phyloP scores from a whole-genome alignment of 805 yeast genomes.

The Ogataea thermomethanolica region DNA sequence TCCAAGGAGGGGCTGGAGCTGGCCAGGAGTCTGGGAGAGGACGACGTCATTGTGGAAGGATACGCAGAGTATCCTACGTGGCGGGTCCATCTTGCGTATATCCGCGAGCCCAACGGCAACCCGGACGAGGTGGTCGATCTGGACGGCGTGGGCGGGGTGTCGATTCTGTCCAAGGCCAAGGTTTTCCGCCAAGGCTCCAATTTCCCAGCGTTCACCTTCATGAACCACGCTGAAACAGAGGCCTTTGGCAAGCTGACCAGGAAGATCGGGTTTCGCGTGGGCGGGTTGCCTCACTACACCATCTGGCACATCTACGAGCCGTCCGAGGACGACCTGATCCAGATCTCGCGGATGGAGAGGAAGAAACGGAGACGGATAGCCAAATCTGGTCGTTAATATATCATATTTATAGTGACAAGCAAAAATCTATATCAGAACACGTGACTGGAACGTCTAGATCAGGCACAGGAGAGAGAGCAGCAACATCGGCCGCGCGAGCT shows the following conservation, averaged over 20 bases:
- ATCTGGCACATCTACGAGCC: conserved; percentile 92
- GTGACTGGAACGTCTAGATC: not conserved
- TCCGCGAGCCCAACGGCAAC: conserved; percentile 58
- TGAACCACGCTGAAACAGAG: conserved; percentile 85
- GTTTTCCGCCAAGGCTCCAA: conserved; percentile 76
- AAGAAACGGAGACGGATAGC: conserved; percentile 43
- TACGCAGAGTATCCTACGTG: conserved; percentile 84
- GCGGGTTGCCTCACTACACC: conserved; percentile 87
- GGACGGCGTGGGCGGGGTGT: conserved; percentile 88
- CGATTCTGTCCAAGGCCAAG: conserved; percentile 70
- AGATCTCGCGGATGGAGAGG: conserved; percentile 67
- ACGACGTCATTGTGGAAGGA: conserved; percentile 86
- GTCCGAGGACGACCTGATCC: conserved; percentile 74
- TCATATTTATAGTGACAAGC: not conserved
- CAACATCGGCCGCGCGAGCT: conserved; percentile 1
- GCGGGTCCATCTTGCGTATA: conserved; percentile 77
- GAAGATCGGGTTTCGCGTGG: conserved; percentile 75
- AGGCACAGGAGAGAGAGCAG: not conserved
- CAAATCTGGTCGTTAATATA: conserved; percentile 4
- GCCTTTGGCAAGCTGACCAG: conserved; percentile 82
- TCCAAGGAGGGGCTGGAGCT: conserved; percentile 68
- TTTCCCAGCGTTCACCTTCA: conserved; percentile 80
- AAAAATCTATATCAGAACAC: not conserved
- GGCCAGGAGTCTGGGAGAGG: conserved; percentile 64
- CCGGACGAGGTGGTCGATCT: conserved; percentile 62